These are phyloP conservation scores for Lachnellula cervina DNA, from an alignment of 2,329 filamentous ascomycete genomes.

Conservation along the genomic window DNA sequence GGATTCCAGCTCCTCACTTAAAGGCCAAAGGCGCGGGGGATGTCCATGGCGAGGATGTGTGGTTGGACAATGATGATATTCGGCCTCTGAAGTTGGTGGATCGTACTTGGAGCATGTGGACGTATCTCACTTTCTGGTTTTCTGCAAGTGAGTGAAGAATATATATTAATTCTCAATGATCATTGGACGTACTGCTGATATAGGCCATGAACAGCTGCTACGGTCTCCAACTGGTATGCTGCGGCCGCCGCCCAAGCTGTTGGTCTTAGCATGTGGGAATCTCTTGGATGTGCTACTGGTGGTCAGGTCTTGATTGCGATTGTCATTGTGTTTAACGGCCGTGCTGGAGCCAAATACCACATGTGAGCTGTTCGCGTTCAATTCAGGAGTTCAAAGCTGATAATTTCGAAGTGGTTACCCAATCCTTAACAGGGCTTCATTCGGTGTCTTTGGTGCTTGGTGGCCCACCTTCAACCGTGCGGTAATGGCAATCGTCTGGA, in stretches of 20 bases:
- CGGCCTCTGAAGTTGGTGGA: constrained; percentile 36
- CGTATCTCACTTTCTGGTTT: constrained; percentile 42
- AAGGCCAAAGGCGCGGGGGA: constrained; percentile 25
- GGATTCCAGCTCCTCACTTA: constrained; percentile 18
- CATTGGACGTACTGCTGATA: background rate
- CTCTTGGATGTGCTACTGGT: constrained; percentile 36
- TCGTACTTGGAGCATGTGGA: constrained; percentile 37
- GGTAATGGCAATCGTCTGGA: constrained; percentile 43
- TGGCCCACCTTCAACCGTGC: constrained; percentile 42
- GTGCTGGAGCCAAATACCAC: constrained; percentile 40
- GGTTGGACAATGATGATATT: constrained; percentile 39
- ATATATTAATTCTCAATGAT: background rate
- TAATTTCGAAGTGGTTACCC: constrained; percentile 31
- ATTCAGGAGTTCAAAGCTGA: background rate
- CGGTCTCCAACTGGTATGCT: constrained; percentile 37
- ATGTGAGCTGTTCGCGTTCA: constrained; percentile 23
- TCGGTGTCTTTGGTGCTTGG: constrained; percentile 41
- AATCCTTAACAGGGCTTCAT: constrained; percentile 38
- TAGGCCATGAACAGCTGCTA: constrained; percentile 24
- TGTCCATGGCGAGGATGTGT: constrained; percentile 28
- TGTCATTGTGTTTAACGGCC: constrained; percentile 40
- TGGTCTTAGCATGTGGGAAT: constrained; percentile 47
- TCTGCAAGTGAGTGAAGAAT: constrained; percentile 26
- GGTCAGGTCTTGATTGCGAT: constrained; percentile 39
- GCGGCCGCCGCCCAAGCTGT: constrained; percentile 37